phyloP scores from a whole-genome alignment of 2,329 filamentous ascomycete species.

The Clarireedia monteithiana region DNA sequence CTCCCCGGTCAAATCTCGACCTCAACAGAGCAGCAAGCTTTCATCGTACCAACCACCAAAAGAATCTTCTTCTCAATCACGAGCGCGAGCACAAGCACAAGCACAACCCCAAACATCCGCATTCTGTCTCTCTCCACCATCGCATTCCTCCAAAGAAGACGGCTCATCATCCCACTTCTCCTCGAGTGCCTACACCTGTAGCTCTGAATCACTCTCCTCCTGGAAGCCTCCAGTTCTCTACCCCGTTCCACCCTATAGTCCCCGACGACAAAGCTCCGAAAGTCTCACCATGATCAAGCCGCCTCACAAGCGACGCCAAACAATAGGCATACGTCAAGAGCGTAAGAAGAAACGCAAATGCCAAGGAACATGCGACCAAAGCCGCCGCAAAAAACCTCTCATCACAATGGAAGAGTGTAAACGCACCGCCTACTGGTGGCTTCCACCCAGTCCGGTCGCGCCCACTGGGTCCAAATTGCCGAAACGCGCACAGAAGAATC shows the following conservation, averaged over 20 bases:
- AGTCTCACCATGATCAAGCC: constrained; percentile 19
- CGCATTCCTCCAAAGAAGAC: constrained; percentile 6
- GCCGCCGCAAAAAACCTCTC: neutral
- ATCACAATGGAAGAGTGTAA: constrained; percentile 1
- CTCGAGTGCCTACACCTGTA: constrained; percentile 11
- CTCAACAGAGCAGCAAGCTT: neutral
- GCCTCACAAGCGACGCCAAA: constrained; percentile 7
- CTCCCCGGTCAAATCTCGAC: neutral
- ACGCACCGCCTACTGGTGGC: constrained; percentile 3
- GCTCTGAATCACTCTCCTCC: constrained; percentile 11
- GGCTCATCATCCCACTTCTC: constrained; percentile 8
- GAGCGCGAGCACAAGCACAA: no score
- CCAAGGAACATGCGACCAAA: constrained; percentile 4
- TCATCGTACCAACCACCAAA: neutral
- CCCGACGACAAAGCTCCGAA: constrained; percentile 10
- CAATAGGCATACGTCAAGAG: constrained; percentile 3
- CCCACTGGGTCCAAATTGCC: constrained; percentile 11
- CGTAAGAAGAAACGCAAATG: neutral
- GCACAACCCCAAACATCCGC: neutral
- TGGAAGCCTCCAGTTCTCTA: constrained; percentile 8
- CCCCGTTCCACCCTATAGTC: constrained; percentile 15
- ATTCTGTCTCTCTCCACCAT: constrained; percentile 7
- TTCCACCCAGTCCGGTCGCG: constrained; percentile 10
- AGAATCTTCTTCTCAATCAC: no score
- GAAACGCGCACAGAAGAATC: neutral